Evolutionary conservation across 2,329 filamentous ascomycete genomes (phyloP).

Genomic region (Zasmidium citrigriseum): DNA sequence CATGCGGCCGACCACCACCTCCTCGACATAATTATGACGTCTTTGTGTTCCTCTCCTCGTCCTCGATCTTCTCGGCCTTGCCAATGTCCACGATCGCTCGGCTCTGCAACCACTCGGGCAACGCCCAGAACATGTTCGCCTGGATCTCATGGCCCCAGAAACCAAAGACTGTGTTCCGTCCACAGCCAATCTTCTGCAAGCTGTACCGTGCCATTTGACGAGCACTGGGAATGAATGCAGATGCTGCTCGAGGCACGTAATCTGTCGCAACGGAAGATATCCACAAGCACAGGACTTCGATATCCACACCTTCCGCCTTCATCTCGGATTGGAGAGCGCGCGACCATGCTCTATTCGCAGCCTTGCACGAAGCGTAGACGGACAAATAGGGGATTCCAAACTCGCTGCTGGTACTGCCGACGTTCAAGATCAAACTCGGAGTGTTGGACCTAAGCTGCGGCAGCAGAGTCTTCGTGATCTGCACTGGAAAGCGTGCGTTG

Average conservation of each 20-base stretch:
- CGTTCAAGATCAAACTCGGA: constrained; percentile 53
- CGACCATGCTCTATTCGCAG: constrained; percentile 45
- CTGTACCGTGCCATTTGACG: constrained; percentile 21
- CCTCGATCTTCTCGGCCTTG: constrained; percentile 13
- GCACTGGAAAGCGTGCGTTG: constrained; percentile 54
- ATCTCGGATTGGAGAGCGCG: constrained; percentile 48
- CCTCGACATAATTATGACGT: neutral
- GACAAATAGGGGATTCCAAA: constrained; percentile 50
- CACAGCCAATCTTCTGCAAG: constrained; percentile 28
- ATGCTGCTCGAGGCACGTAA: constrained; percentile 13
- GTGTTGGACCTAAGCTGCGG: constrained; percentile 44
- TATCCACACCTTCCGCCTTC: constrained; percentile 36
- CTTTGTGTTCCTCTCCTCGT: constrained; percentile 11
- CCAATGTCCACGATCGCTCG: constrained; percentile 11
- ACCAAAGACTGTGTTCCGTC: constrained; percentile 18
- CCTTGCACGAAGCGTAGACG: constrained; percentile 51
- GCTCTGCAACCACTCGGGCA: constrained; percentile 20
- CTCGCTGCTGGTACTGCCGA: constrained; percentile 49
- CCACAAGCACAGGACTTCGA: constrained; percentile 38
- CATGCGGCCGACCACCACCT: neutral
- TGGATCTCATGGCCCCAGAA: constrained; percentile 31
- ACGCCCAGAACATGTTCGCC: constrained; percentile 15
- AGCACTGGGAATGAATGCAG: constrained; percentile 19
- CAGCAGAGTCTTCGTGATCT: constrained; percentile 50
- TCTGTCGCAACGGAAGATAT: constrained; percentile 22